These are phyloP conservation scores for Acacia acuminata DNA, from an alignment of 306 rosid species.

Conservation along the genomic window DNA sequence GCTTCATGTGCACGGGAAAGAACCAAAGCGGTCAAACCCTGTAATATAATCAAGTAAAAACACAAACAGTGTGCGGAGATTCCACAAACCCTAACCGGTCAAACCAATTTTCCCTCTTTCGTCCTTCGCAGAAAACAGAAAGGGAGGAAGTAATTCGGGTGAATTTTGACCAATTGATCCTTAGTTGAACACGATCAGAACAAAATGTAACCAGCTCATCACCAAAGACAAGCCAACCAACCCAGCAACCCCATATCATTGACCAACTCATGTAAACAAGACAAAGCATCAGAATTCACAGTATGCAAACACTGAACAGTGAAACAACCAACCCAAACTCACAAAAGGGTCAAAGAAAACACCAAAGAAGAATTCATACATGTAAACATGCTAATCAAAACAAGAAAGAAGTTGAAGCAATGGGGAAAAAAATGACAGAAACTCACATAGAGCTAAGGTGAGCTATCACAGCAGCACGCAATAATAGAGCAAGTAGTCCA, in stretches of 20 bases:
- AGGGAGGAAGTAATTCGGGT: background rate
- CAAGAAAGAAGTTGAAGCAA: conserved; percentile 13
- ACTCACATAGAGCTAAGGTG: conserved; percentile 12
- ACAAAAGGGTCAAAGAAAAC: background rate
- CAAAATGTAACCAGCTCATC: conserved; percentile 11
- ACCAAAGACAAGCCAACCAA: conserved; percentile 17
- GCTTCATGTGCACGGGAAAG: background rate
- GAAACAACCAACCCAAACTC: conserved; percentile 3
- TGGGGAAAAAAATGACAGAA: conserved; percentile 5
- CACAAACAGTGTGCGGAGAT: background rate
- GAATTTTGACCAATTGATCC: background rate
- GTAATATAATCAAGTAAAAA: background rate
- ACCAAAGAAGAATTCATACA: conserved; percentile 21
- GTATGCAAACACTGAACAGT: background rate
- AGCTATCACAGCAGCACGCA: background rate
- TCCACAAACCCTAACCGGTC: conserved; percentile 26
- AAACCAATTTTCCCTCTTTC: conserved; percentile 21
- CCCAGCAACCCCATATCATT: conserved; percentile 1
- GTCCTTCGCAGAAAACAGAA: conserved; percentile 9
- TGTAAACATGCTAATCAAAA: conserved; percentile 26
- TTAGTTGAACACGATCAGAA: background rate
- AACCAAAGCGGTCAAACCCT: conserved; percentile 13
- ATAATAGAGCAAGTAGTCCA: conserved; percentile 11
- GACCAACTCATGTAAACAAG: background rate
- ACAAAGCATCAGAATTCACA: background rate